Conservation (phyloP, 306 rosid genomes). For the Cyamopsis tetragonoloba region DNA sequence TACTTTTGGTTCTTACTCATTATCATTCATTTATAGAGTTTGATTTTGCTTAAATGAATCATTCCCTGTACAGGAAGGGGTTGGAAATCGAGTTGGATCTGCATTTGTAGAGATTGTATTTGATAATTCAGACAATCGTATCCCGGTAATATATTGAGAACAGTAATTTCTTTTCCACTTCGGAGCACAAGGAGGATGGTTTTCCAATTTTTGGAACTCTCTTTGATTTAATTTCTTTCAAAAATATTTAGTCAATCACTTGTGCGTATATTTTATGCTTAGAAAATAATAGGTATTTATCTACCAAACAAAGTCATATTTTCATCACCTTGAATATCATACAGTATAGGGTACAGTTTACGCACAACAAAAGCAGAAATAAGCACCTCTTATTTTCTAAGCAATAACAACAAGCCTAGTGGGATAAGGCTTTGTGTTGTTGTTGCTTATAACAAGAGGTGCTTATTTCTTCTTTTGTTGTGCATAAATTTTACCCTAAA, state of each 20-base stretch:
- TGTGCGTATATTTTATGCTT: neutral
- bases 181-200: neutral
- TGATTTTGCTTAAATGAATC: slow-evolving; percentile 1
- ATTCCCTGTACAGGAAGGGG: slow-evolving; percentile 73
- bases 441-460: no score
- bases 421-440: no score
- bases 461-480: neutral
- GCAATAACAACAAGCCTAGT: no score
- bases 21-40: slow-evolving; percentile 11
- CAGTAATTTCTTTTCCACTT: slow-evolving; percentile 4
- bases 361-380: no score
- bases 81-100: slow-evolving; percentile 84
- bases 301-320: no score
- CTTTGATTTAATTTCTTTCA: neutral
- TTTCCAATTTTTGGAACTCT: neutral
- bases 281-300: no score
- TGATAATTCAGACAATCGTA: slow-evolving; percentile 91
- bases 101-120: slow-evolving; percentile 99
- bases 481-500: neutral
- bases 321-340: no score
- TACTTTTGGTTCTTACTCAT: neutral
- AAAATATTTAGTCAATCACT: neutral
- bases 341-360: no score
- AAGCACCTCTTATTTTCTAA: no score
- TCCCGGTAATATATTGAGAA: slow-evolving; percentile 64